A percentile compares a stretch with the other conserved stretches of the same genome.
Evolutionary conservation across 495 filamentous ascomycete genomes (phyloP).

Genomic region (Pyrenopolyporus hunteri): DNA sequence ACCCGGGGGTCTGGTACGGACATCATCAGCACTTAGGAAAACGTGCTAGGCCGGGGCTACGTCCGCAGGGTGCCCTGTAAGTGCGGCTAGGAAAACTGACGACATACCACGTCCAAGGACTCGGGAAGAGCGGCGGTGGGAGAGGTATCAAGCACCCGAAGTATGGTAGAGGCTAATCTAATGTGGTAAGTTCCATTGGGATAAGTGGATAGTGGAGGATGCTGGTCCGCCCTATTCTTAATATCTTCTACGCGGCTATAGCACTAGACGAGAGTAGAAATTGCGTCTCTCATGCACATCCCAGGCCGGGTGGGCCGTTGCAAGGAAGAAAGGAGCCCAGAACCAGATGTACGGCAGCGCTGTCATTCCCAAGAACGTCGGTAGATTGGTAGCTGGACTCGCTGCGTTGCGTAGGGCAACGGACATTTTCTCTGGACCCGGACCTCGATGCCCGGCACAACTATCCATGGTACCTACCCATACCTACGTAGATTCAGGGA

Average conservation of each 20-base stretch:
- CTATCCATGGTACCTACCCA: background rate
- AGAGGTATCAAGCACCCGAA: background rate
- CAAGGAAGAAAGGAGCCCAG: constrained; percentile 1
- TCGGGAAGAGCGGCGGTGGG: constrained; percentile 5
- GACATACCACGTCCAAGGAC: constrained; percentile 21
- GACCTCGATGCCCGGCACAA: background rate
- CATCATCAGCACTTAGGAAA: background rate
- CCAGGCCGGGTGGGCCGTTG: background rate
- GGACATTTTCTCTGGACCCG: background rate
- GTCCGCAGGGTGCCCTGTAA: background rate
- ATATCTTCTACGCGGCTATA: background rate
- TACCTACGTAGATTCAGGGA: no score
- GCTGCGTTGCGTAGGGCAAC: constrained; percentile 1
- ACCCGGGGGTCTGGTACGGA: constrained; percentile 15
- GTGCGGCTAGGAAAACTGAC: background rate
- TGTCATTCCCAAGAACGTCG: background rate
- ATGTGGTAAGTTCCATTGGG: background rate
- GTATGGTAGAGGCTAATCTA: constrained; percentile 11
- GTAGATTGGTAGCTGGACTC: background rate
- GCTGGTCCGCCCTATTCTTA: background rate
- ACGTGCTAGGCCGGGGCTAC: constrained; percentile 8
- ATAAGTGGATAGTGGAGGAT: background rate
- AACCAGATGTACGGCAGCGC: background rate
- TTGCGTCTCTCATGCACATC: background rate
- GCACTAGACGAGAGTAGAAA: background rate